phyloP scores from a whole-genome alignment of 2,329 filamentous ascomycete species.

The Penicillium sp. region DNA sequence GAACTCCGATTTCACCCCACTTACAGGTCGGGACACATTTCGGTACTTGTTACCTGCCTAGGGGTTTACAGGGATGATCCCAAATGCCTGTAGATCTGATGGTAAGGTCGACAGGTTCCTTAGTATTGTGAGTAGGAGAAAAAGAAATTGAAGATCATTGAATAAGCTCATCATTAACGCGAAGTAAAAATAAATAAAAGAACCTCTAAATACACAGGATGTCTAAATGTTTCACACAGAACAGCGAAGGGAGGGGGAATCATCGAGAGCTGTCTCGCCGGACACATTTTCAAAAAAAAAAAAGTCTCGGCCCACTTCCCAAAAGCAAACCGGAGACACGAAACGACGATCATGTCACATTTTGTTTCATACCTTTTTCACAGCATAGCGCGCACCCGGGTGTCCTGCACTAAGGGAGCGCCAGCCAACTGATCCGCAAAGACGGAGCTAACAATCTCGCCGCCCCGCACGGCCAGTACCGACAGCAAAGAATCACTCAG shows the following conservation, averaged over 20 bases:
- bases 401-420: conserved; percentile 32
- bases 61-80: background rate
- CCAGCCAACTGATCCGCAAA: conserved; percentile 53
- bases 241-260: conserved; percentile 1
- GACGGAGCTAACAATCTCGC: conserved; percentile 73
- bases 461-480: conserved; percentile 70
- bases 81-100: background rate
- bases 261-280: conserved; percentile 6
- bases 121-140: background rate
- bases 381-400: conserved; percentile 34
- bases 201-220: conserved; percentile 4
- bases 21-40: background rate
- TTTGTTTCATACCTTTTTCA: conserved; percentile 12
- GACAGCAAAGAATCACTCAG: conserved; percentile 80
- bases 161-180: conserved; percentile 5
- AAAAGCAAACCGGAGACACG: background rate
- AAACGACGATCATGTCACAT: background rate
- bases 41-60: background rate
- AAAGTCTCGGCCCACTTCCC: background rate
- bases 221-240: conserved; percentile 9
- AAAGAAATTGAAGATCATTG: background rate
- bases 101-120: background rate
- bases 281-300: background rate
- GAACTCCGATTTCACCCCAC: background rate
- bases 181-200: background rate